These are phyloP conservation scores for Leccinum boreale DNA, from an alignment of 768 basidiomycete genomes.

Conservation along the genomic window DNA sequence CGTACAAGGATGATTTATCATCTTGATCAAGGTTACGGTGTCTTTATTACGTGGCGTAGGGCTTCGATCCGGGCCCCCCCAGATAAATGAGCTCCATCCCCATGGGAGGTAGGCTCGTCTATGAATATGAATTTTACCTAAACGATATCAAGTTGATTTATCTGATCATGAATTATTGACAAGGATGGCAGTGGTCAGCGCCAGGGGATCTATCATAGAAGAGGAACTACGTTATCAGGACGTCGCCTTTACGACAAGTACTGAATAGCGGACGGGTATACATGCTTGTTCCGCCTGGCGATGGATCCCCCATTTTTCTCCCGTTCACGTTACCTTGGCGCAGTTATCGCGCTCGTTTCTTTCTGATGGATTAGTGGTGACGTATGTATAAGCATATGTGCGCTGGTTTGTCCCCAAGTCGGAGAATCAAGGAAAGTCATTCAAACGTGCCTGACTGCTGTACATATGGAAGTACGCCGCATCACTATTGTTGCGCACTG, in stretches of 20 bases:
- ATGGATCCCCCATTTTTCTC: neutral
- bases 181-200: conserved; percentile 11
- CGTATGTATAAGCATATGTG: neutral
- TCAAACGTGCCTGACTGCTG: conserved; percentile 1
- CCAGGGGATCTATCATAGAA: neutral
- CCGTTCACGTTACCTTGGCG: neutral
- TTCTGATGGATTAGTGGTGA: neutral
- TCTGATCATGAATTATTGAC: neutral
- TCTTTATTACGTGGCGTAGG: neutral
- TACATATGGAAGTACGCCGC: neutral
- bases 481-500: neutral
- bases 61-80: neutral
- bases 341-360: neutral
- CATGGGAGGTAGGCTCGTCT: neutral
- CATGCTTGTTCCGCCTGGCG: neutral
- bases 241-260: neutral
- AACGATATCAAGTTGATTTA: neutral
- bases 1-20: neutral
- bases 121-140: neutral
- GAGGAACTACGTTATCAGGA: neutral
- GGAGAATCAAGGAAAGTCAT: neutral
- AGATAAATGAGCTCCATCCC: neutral
- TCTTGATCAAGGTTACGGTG: neutral
- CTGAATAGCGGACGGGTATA: neutral
- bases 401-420: neutral